Evolutionary conservation across 2,329 filamentous ascomycete genomes (phyloP).

Genomic region (Penicillium oxalicum): DNA sequence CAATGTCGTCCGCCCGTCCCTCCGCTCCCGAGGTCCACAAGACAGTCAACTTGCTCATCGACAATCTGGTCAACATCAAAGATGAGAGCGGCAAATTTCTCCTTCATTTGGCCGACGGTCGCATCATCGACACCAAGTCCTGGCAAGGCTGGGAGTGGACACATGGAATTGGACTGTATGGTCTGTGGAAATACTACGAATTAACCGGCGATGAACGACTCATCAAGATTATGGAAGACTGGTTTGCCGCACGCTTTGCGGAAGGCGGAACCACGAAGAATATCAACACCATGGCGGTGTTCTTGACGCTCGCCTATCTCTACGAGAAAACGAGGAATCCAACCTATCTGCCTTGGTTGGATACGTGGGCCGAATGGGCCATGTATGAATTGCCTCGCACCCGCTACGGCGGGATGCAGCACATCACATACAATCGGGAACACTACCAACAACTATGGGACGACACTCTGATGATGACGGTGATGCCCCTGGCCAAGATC

Average conservation of each 20-base stretch:
- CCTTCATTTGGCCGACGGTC: constrained; percentile 63
- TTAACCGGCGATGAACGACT: constrained; percentile 58
- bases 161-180: constrained; percentile 72
- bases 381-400: constrained; percentile 70
- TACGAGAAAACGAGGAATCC: constrained; percentile 67
- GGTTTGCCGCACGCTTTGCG: constrained; percentile 64
- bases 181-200: constrained; percentile 75
- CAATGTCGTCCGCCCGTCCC: constrained; percentile 16
- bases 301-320: constrained; percentile 69
- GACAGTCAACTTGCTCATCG: constrained; percentile 61
- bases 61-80: constrained; percentile 70
- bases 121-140: constrained; percentile 76
- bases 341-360: constrained; percentile 69
- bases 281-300: constrained; percentile 78
- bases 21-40: constrained; percentile 41
- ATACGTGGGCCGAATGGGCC: constrained; percentile 76
- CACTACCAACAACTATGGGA: constrained; percentile 77
- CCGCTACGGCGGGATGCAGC: constrained; percentile 66
- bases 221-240: constrained; percentile 63
- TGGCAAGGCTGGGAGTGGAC: constrained; percentile 76
- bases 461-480: constrained; percentile 84
- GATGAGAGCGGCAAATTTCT: constrained; percentile 71
- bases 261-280: constrained; percentile 74
- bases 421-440: constrained; percentile 64
- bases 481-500: constrained; percentile 73